These are phyloP conservation scores for Penicillium paxilli DNA, from an alignment of 495 filamentous ascomycete species.

Conservation along the genomic window DNA sequence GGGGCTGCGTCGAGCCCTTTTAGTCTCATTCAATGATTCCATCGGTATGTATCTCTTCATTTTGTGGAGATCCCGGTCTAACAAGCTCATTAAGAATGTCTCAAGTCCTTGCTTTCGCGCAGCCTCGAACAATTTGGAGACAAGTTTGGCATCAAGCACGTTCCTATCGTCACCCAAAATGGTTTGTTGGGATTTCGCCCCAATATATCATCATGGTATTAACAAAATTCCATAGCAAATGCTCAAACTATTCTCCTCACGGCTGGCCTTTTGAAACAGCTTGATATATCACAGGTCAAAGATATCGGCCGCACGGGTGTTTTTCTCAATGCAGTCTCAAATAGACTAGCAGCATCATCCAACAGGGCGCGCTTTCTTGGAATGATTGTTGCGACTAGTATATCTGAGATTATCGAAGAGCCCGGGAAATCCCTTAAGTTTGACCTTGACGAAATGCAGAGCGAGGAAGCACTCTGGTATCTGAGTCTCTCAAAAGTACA, in stretches of 20 bases:
- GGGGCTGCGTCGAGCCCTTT: constrained; percentile 63
- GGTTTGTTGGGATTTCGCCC: constrained; percentile 45
- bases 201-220: neutral
- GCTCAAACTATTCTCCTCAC: constrained; percentile 76
- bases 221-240: constrained; percentile 52
- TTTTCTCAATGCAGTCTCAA: constrained; percentile 80
- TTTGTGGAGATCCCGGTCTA: constrained; percentile 9
- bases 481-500: constrained; percentile 60
- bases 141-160: constrained; percentile 81
- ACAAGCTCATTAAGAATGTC: constrained; percentile 36
- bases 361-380: constrained; percentile 77
- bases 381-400: constrained; percentile 81
- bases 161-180: constrained; percentile 81
- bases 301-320: constrained; percentile 66
- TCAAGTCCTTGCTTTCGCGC: constrained; percentile 63
- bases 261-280: constrained; percentile 71
- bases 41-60: constrained; percentile 37
- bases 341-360: constrained; percentile 77
- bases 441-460: constrained; percentile 74
- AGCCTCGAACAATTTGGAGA: constrained; percentile 76
- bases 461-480: constrained; percentile 76
- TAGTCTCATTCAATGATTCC: constrained; percentile 58
- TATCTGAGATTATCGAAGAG: constrained; percentile 80
- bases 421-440: constrained; percentile 75
- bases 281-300: constrained; percentile 57